Conservation (phyloP, 108 stramenopile genomes). For the Skeletonema tropicum region DNA sequence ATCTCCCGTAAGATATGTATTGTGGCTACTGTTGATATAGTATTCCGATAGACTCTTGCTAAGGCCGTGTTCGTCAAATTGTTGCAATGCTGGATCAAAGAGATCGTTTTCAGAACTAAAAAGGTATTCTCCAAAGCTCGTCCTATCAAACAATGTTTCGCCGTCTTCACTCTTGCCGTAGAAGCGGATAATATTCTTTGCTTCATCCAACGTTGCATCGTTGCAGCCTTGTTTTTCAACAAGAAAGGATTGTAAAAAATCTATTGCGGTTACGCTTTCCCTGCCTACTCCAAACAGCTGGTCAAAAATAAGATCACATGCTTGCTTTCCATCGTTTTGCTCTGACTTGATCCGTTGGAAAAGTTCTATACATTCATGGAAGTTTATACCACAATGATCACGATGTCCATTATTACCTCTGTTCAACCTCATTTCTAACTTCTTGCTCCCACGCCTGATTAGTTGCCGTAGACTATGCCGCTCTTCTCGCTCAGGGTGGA, state of each 20-base stretch:
- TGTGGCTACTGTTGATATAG: conserved; percentile 95
- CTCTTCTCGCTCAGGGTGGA: background rate
- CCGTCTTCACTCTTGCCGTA: conserved; percentile 24
- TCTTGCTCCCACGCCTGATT: background rate
- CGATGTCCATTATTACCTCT: background rate
- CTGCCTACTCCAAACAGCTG: conserved; percentile 51
- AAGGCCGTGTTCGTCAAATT: conserved; percentile 49
- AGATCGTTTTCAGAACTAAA: conserved; percentile 58
- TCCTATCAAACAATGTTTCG: conserved; percentile 62
- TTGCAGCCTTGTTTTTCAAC: conserved; percentile 54
- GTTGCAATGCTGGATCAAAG: conserved; percentile 62
- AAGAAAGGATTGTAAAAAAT: conserved; percentile 62
- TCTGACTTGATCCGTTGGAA: conserved; percentile 47
- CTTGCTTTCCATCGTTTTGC: conserved; percentile 15
- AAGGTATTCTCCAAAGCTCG: conserved; percentile 68
- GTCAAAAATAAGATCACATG: conserved; percentile 50
- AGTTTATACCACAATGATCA: conserved; percentile 36
- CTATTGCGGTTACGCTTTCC: conserved; percentile 48
- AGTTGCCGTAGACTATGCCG: background rate
- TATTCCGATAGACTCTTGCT: conserved; percentile 85
- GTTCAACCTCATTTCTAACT: conserved; percentile 2
- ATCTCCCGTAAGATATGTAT: conserved; percentile 96
- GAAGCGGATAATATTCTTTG: conserved; percentile 50
- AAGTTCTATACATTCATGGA: conserved; percentile 55
- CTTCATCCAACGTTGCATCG: conserved; percentile 54